Evolutionary conservation across 148 eudicot species (phyloP).

Genomic region (Silene uniflora): DNA sequence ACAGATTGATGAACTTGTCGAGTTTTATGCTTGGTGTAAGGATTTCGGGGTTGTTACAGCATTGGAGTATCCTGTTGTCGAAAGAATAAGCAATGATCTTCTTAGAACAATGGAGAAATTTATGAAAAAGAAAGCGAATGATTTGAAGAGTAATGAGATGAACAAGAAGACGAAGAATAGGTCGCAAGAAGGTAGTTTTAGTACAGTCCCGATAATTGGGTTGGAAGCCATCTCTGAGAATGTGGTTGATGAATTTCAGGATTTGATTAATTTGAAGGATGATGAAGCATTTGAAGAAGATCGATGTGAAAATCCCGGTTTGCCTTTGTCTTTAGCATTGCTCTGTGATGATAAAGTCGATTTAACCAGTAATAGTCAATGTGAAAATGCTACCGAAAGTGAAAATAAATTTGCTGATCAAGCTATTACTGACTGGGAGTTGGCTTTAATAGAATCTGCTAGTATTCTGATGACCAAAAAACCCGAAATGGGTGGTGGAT

Average conservation of each 20-base stretch:
- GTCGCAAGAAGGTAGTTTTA: neutral
- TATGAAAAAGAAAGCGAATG: slow-evolving; percentile 39
- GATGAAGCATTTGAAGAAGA: slow-evolving; percentile 34
- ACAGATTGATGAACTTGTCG: slow-evolving; percentile 51
- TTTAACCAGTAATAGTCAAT: slow-evolving; percentile 20
- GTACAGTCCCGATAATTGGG: neutral
- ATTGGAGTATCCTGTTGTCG: slow-evolving; percentile 53
- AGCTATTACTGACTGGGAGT: slow-evolving; percentile 50
- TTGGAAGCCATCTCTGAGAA: slow-evolving; percentile 4
- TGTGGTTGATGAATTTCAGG: slow-evolving; percentile 17
- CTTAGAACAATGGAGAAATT: slow-evolving; percentile 40
- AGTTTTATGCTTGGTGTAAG: slow-evolving; percentile 49
- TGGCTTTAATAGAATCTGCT: slow-evolving; percentile 48
- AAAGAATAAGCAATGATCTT: slow-evolving; percentile 40
- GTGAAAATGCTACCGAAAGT: slow-evolving; percentile 44
- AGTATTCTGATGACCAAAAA: slow-evolving; percentile 38
- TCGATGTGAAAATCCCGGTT: slow-evolving; percentile 33
- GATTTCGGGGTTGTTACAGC: slow-evolving; percentile 42
- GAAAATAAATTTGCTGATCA: slow-evolving; percentile 31
- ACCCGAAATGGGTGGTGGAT: slow-evolving; percentile 41
- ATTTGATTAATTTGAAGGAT: slow-evolving; percentile 38
- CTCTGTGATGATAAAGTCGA: slow-evolving; percentile 20
- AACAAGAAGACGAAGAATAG: slow-evolving; percentile 16
- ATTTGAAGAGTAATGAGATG: slow-evolving; percentile 19
- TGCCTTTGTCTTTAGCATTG: slow-evolving; percentile 35